Evolutionary conservation across 148 eudicot genomes (phyloP).

Genomic region (Polygonum maritimum): DNA sequence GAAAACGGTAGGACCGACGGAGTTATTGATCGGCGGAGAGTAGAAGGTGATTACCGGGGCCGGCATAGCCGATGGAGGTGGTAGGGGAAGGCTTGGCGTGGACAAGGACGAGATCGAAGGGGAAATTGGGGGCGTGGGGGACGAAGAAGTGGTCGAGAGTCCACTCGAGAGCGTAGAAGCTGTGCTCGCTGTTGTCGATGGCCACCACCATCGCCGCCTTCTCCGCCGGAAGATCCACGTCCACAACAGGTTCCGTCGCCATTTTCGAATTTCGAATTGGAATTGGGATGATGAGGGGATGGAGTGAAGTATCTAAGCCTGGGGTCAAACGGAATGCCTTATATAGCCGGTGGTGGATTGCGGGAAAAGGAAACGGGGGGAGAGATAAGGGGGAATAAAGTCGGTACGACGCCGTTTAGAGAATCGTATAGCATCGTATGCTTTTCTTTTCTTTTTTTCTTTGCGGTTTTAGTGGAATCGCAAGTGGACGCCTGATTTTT

Average conservation of each 20-base stretch:
- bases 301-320: too few relatives aligned
- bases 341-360: background rate
- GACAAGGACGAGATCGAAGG: constrained; percentile 43
- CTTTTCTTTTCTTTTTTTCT: background rate
- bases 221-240: background rate
- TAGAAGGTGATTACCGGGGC: constrained; percentile 33
- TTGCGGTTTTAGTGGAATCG: background rate
- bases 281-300: too few relatives aligned
- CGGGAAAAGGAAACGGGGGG: background rate
- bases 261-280: background rate
- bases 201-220: constrained; percentile 49
- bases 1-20: background rate
- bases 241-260: constrained; percentile 6
- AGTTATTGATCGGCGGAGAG: background rate
- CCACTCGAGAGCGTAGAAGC: constrained; percentile 59
- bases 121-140: constrained; percentile 28
- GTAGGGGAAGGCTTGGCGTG: constrained; percentile 50
- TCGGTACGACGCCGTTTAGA: background rate
- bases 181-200: constrained; percentile 55
- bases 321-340: background rate
- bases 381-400: constrained; percentile 3
- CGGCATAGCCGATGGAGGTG: constrained; percentile 36
- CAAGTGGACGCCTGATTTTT: background rate
- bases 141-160: constrained; percentile 46
- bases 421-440: background rate